Conservation (phyloP, 495 filamentous ascomycete genomes). For the Tuber indicum region DNA sequence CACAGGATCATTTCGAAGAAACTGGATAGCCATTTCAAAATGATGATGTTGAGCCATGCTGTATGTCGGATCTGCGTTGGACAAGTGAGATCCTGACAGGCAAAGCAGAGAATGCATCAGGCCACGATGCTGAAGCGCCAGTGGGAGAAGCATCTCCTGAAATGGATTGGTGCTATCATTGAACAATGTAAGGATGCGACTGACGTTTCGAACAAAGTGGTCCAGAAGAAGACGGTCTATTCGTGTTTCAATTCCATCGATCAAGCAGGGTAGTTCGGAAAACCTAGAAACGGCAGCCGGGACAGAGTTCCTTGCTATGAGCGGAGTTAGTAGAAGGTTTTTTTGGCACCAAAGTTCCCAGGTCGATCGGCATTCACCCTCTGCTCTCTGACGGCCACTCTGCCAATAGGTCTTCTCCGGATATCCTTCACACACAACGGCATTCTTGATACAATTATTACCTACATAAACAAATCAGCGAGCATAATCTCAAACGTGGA, state of each 20-base stretch:
- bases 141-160: constrained; percentile 77
- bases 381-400: constrained; percentile 40
- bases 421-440: constrained; percentile 87
- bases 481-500: constrained; percentile 38
- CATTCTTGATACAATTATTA: constrained; percentile 88
- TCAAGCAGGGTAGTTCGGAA: constrained; percentile 67
- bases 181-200: constrained; percentile 72
- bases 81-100: constrained; percentile 74
- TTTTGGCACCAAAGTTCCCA: constrained; percentile 28
- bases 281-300: constrained; percentile 46
- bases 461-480: constrained; percentile 47
- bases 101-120: constrained; percentile 91
- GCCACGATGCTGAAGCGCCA: constrained; percentile 74
- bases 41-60: constrained; percentile 55
- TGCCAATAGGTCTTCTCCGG: constrained; percentile 84
- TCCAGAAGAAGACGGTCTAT: constrained; percentile 78
- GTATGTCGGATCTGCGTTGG: constrained; percentile 49
- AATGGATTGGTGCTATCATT: constrained; percentile 83
- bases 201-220: constrained; percentile 76
- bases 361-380: constrained; percentile 32
- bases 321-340: constrained; percentile 41
- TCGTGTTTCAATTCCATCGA: constrained; percentile 78
- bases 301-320: constrained; percentile 37
- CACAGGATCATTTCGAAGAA: constrained; percentile 49
- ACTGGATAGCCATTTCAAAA: constrained; percentile 53